These are phyloP conservation scores for Phytopythium cucurbitacearum DNA, from an alignment of 352 stramenopile genomes.

Conservation along the genomic window DNA sequence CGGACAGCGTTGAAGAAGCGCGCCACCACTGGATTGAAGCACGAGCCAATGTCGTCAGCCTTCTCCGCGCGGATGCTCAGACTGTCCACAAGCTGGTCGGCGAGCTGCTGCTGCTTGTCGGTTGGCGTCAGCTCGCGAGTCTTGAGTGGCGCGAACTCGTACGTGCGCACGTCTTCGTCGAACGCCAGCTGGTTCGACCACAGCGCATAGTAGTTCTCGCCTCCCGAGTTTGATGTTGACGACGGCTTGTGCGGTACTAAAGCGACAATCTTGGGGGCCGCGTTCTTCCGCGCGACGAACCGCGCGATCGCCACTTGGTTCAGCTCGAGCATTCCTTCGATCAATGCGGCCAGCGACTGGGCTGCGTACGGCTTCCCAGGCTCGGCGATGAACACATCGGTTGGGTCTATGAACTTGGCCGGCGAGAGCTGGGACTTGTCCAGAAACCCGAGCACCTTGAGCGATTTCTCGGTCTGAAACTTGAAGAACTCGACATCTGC, in stretches of 20 bases:
- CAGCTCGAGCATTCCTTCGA: constrained; percentile 59
- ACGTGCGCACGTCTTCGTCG: constrained; percentile 74
- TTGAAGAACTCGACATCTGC: constrained; percentile 82
- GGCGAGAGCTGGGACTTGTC: constrained; percentile 39
- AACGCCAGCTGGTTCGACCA: constrained; percentile 75
- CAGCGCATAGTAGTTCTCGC: constrained; percentile 60
- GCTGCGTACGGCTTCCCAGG: constrained; percentile 61
- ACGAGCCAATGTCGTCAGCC: constrained; percentile 41
- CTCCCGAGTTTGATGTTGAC: neutral
- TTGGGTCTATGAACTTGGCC: constrained; percentile 54
- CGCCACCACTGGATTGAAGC: constrained; percentile 69
- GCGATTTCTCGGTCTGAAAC: constrained; percentile 69
- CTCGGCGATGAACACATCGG: constrained; percentile 76
- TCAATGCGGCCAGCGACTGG: constrained; percentile 51
- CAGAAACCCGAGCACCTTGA: constrained; percentile 77
- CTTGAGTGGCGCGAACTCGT: constrained; percentile 72
- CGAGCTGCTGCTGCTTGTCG: constrained; percentile 49
- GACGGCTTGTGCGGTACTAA: constrained; percentile 54
- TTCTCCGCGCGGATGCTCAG: constrained; percentile 69
- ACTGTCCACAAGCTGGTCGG: constrained; percentile 69
- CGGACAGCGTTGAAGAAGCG: constrained; percentile 72
- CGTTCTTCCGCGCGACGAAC: constrained; percentile 78
- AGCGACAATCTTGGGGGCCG: constrained; percentile 68
- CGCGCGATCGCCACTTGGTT: constrained; percentile 66
- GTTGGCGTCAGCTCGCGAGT: constrained; percentile 44